Base-by-base conservation (phyloP, 352 stramenopile genomes). In the Globisporangium orthogonon region DNA sequence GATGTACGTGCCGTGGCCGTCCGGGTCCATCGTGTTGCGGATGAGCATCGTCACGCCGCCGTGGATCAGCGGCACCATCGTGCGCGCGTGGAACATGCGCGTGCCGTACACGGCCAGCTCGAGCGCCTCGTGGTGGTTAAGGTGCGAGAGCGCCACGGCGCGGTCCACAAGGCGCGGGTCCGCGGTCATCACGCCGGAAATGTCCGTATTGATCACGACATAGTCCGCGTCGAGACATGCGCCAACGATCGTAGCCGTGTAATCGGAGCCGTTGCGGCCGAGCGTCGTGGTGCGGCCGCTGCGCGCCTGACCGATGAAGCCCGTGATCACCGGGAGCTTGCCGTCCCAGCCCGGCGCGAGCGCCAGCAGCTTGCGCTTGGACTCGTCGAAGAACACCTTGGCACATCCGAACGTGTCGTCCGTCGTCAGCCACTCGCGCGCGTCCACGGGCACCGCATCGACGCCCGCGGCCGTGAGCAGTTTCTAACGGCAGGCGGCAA, bases 131-230 rank as follows among this genome's bases (percentile, higher is more conserved):
- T 91, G 71, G 57, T 94, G 81, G 53, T 86, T 91, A 28, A 94
- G 54, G 51, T 94, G 78, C 17, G 78, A 87, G 1, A 94, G 64
- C 28, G 81, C 73, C 10, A 80, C 72, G 0, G 82, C 84, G 11
- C 76, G 77, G n/a, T 89, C 74, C 13, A 94, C 84, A 50, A 94
- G 86, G 15, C 74, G 67, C 41, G 82, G 84, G 53, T 94, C 82
- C 0, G 83, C 83, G 0, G 79, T 91, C 84, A 94, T 94, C 28
- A 94, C 84, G 1, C 84, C 84, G 2, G 78, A 78, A 35, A 92
- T 91, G 48, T 94, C 82, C 4, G 82, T 94, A 60, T 94, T 90
- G 69, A 94, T 92, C 11, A 94, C 66, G 43, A 94, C 84, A 56
- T 91, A 90, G 67, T 91, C 80, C 7, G 78, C 80, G 9, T 71